Percentiles rank a stretch among this genome's conserved stretches.
Evolutionary conservation across 208 protist genomes (phyloP).

Genomic region (Trypanosoma scelopori): DNA sequence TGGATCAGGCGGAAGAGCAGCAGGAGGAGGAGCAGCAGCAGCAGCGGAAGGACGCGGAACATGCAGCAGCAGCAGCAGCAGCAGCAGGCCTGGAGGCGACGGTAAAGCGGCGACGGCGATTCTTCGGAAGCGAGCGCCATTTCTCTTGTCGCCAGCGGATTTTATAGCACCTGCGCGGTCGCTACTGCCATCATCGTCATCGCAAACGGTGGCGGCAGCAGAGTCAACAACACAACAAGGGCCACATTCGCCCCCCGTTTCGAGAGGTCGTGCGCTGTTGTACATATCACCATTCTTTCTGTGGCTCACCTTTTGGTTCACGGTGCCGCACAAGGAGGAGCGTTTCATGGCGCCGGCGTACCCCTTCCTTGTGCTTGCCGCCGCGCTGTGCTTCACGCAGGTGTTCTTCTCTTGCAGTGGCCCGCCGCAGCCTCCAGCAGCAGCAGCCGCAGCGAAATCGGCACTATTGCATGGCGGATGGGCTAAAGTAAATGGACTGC

Average conservation of each 20-base stretch:
- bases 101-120: neutral
- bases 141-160: neutral
- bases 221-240: too few species aligned
- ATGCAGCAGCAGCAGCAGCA: too few species aligned
- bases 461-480: too few species aligned
- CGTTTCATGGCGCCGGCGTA: conserved; percentile 94
- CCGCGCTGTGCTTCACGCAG: conserved; percentile 47
- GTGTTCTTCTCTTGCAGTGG: conserved; percentile 13
- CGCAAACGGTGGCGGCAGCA: too few species aligned
- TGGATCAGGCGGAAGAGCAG: neutral
- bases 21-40: too few species aligned
- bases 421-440: neutral
- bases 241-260: conserved; percentile 24
- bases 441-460: neutral
- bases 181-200: neutral
- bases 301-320: conserved; percentile 88
- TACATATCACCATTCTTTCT: conserved; percentile 83
- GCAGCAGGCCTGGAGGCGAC: too few species aligned
- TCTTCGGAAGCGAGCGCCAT: neutral
- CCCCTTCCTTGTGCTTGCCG: conserved; percentile 87
- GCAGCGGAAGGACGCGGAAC: too few species aligned
- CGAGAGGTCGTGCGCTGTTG: conserved; percentile 42
- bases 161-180: neutral
- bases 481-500: too few species aligned
- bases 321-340: conserved; percentile 95